Evolutionary conservation across 805 yeast species (phyloP).

Genomic region (Yarrowia bubula): DNA sequence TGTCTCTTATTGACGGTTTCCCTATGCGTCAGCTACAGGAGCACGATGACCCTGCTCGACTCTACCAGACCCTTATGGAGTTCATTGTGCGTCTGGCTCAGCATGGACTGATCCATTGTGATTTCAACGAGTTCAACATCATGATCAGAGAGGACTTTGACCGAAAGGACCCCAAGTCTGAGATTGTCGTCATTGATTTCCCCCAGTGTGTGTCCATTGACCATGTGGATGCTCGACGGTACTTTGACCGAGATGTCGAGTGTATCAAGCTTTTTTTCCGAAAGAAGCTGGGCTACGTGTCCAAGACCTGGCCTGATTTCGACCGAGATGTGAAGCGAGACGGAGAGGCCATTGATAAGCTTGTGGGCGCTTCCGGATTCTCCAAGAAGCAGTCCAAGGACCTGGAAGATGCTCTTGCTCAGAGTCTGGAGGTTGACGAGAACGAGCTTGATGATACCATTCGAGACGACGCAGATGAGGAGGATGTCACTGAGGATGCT

Average conservation of each 20-base stretch:
- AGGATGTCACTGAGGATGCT: constrained; percentile 37
- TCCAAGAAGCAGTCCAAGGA: constrained; percentile 59
- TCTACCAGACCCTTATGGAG: constrained; percentile 83
- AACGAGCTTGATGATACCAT: constrained; percentile 41
- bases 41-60: constrained; percentile 63
- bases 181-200: constrained; percentile 91
- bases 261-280: constrained; percentile 83
- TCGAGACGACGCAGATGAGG: constrained; percentile 42
- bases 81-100: constrained; percentile 81
- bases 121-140: constrained; percentile 94
- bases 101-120: constrained; percentile 93
- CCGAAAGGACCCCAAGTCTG: constrained; percentile 47
- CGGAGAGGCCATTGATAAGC: constrained; percentile 66
- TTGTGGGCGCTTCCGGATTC: constrained; percentile 89
- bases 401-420: constrained; percentile 70
- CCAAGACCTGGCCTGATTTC: constrained; percentile 81
- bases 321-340: constrained; percentile 68
- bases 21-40: constrained; percentile 81
- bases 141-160: constrained; percentile 61
- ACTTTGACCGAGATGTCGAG: constrained; percentile 89
- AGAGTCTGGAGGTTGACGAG: constrained; percentile 45
- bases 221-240: constrained; percentile 82
- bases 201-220: constrained; percentile 96
- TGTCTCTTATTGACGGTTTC: constrained; percentile 88
- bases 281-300: constrained; percentile 71